Evolutionary conservation across 169 alveolate genomes (phyloP), one percentile per base, ranked within the genome.

Genomic region (Babesia ovis): DNA sequence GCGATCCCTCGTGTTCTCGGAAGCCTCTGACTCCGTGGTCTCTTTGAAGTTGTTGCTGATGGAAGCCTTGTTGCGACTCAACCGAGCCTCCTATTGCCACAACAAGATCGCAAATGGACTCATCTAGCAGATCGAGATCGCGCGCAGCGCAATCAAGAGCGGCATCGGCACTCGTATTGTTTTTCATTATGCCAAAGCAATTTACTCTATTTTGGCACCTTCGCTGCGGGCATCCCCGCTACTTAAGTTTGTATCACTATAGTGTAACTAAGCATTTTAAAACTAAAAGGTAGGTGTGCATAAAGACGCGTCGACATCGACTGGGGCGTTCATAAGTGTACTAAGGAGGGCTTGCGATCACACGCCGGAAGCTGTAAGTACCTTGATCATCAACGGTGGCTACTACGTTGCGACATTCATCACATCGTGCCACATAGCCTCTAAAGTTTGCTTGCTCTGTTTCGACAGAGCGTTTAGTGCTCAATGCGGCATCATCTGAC

Each of bases 271-370:
- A 31, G 50, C 50, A 37, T 34, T 57, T 57, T 32, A 16, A 9
- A 22, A 35, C 29, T 34, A 39, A 14, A 25, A 34, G 0, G 32
- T 14, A 32, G 48, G 45, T 34, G 51, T 57, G 67, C 50, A 57
- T 34, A 11, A 1, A 6, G 53, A 16, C 29, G 35, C 57, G 69
- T 4, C 54, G n/a, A n/a, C 20, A n/a, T 9, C 51, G 57, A 18
- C 59, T 66, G 76, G 53, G 76, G 67, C 27, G 8, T 45, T n/a
- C 20, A 32, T 12, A 8, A 18, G 53, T 18, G 29, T 16, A 20
- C 27, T 31, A 77, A 8, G 82, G 82, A 12, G 57, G 71, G 43
- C 69, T 77, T 31, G 86, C 86, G 56, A 77, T 77, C 12, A 77
- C 61, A 22, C 73, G 50, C 32, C 68, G 31, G 66, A 77, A 77